Evolutionary conservation across 345 rosid species (phyloP), one percentile per base, ranked within the genome.

Genomic region (Toxicodendron radicans): DNA sequence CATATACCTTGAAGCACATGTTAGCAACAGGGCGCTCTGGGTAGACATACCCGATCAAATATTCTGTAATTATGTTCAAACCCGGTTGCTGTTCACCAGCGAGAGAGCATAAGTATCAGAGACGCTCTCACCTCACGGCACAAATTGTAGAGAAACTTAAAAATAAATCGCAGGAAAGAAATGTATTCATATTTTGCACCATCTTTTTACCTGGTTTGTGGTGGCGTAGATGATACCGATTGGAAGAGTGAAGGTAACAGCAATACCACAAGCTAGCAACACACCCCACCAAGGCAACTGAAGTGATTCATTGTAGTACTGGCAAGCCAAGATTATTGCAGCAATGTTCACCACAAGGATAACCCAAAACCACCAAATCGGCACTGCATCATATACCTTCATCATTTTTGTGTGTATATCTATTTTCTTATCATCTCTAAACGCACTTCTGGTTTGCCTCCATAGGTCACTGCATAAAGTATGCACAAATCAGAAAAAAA

Each of bases 211-310:
- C 81, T 88, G 91, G 70, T 87, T 90, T 45, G 95, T 90, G 46
- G 97, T 91, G 12, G 97, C 92, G 18, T 24, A 75, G 72, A 94
- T 90, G 49, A 94, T 84, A 59, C 98, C 97, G 7, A 90, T 83
- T 3, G 94, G 90, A 61, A 93, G 93, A 58, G 98, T 92, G 83
- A 86, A 94, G 81, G 74, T 75, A n/a, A 94, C 32, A 43, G 98
- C 92, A 43, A 94, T 85, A 43, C 73, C 88, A 76, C 97, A 94
- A 78, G 97, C 94, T 18, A 92, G 85, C 33, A 92, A 65, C 20
- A 92, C 91, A 14, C 94, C 97, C 98, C 98, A 94, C 97, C 97
- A 91, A 21, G 88, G 95, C 86, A 91, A 80, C 65, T 94, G 98
- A 65, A 94, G 89, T 0, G 90, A 66, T 0, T 75, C 87, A 0